These are phyloP conservation scores for Citrullus mucosospermus DNA, from an alignment of 306 rosid species.

Conservation along the genomic window DNA sequence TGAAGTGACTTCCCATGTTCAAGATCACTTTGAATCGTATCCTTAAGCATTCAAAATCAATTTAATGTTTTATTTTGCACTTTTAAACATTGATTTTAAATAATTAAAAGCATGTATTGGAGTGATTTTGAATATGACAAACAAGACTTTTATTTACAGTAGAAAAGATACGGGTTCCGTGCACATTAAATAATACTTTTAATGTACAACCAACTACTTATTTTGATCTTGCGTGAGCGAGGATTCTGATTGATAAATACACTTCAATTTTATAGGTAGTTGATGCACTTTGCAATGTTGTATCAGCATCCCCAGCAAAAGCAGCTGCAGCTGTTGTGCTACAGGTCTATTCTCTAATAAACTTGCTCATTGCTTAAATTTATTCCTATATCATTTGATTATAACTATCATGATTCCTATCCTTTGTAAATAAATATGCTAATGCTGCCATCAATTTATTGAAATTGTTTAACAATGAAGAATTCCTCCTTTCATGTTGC, in stretches of 20 bases:
- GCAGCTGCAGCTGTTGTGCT: conserved; percentile 95
- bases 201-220: not conserved
- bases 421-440: not conserved
- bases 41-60: too few species aligned
- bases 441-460: not conserved
- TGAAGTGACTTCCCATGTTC: too few species aligned
- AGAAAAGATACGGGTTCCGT: not conserved
- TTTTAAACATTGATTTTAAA: too few species aligned
- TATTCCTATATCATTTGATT: not conserved
- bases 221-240: not conserved
- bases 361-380: not conserved
- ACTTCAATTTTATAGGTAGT: conserved; percentile 42
- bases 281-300: conserved; percentile 95
- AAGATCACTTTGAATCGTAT: too few species aligned
- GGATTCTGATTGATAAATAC: not conserved
- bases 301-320: conserved; percentile 79
- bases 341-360: conserved; percentile 49
- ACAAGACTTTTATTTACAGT: not conserved
- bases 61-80: too few species aligned
- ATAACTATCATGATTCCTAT: not conserved
- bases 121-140: too few species aligned
- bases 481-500: not conserved
- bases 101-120: too few species aligned
- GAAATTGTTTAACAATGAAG: not conserved
- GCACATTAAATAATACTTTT: not conserved